Base-by-base conservation (phyloP, 75 land plant species). In the Sequoiadendron giganteum region DNA sequence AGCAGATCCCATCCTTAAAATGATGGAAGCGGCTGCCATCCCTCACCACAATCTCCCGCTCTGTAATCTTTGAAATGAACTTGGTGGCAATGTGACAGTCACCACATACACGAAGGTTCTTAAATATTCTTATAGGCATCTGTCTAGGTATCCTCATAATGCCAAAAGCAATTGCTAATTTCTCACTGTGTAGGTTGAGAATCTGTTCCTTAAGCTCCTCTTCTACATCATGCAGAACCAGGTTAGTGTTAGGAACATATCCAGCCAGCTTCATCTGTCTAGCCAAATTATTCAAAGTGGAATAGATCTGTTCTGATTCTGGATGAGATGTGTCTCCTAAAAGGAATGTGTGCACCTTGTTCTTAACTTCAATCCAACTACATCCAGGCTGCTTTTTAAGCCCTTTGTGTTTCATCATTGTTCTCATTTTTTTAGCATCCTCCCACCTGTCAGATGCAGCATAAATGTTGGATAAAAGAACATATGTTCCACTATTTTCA, bases 281-380 rank as follows among this genome's bases (percentile, higher is more conserved):
- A 42, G 19, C 43, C 43, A 80, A 80, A 38, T 10, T 42, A 19
- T 40, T 9, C 83, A 80, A 80, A 5, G 38, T 40, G 40, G 43
- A 39, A 80, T 80, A 80, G 15, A 80, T 80, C 39, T 80, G 21
- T 40, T 80, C 43, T 39, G 83, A 39, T 19, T 80, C 28, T 39
- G 83, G 83, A 21, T 80, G 83, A 39, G 43, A 80, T 21, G 48
- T 80, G 83, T 80, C 83, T 42, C 83, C 83, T 19, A 80, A 39
- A 39, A 40, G 3, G 43, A 80, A 40, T 21, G 83, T 80, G 83
- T 80, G 83, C 42, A 80, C 43, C 25, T 80, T 38, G 43, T 42
- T 80, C 42, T 80, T 19, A 39, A 40, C 43, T 40, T 80, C 83
- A 42, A 80, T 80, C 83, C 83, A 80, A 42, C 83, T 80, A 19